Evolutionary conservation across 192 early-diverging fungal genomes (phyloP), one percentile per base, ranked within the genome.

Genomic region (Rhizophlyctis rosea): DNA sequence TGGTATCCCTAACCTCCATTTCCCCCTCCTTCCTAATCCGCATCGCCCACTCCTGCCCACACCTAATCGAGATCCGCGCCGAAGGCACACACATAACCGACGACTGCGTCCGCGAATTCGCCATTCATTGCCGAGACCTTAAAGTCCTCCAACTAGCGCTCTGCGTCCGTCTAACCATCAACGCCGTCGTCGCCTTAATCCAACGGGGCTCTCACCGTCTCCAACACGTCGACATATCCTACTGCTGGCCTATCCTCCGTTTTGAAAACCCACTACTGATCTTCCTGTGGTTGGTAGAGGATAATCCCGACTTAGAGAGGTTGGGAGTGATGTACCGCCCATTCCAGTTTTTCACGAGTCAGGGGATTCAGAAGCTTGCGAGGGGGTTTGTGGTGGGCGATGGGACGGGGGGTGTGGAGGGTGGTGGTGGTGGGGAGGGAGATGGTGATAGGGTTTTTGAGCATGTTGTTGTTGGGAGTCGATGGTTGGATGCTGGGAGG

Each of bases 381-480:
- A 18, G 18, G 39, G 9, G 39, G 18, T 44, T 44, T 44, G 39
- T 13, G 18, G 39, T 44, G 7, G 39, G 39, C 39, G 39, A 44
- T 44, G 39, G 39, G 9, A 44, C 39, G 39, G 39, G 9, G 7
- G 39, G 39, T 7, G 7, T 44, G 9, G 39, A 44, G 39, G 39
- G 39, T 18, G 39, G 9, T 18, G 39, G 39, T 44, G 39, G 18
- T 13, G 39, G 39, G 39, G n/a, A n/a, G n/a, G 39, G 9, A 7
- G 39, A 18, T 44, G 39, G 18, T 13, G 39, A 18, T 7, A 7
- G 39, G 39, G 7, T 18, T 7, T 7, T 18, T 44, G 39, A 13
- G 39, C 39, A 44, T 44, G 39, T 44, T 44, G 39, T 44, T 44
- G 39, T 44, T 7, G 39, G 39, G 9, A 44, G 39, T 44, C 39